Base-by-base conservation (phyloP, 192 early-diverging fungal genomes). In the Podochytrium sp. region DNA sequence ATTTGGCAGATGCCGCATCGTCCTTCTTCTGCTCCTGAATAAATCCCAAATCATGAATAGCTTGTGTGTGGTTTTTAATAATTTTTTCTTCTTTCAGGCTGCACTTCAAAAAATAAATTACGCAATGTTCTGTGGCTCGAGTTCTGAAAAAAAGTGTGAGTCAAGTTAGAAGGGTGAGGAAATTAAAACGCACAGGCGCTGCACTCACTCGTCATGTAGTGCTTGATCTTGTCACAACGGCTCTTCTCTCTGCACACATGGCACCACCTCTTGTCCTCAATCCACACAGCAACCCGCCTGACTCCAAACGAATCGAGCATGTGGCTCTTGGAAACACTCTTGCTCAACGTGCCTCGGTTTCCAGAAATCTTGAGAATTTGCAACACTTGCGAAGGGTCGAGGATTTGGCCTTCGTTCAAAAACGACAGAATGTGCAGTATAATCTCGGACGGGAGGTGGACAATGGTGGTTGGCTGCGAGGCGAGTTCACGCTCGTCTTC, bases 171-270 rank as follows among this genome's bases (percentile, higher is more conserved):
- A 47, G 12, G 43, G 10, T 47, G 43, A 47, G 12, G 12, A 47
- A 10, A 47, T 16, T 16, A 55, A 55, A 7, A 55, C 52, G 20
- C 52, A 55, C n/a, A n/a, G n/a, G n/a, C n/a, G n/a, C n/a, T n/a
- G n/a, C n/a, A n/a, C n/a, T n/a, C n/a, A 61, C 70, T 58, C 14
- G 55, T 74, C 39, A 76, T 76, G 43, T 76, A 62, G 50, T 76
- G 75, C 75, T 76, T 76, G 53, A 76, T 76, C 65, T 76, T 76
- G 37, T 41, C 30, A 52, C 75, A 76, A 6, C 33, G 4, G 3
- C 38, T 37, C 10, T 41, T 49, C n/a, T 49, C 34, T 18, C 47
- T 23, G 66, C 75, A 76, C 0, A 37, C 12, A 29, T 25, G 6
- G 53, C 69, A 71, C 69, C 69, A 71, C 20, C 14, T 47, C 27